Conservation (phyloP, 257 asterid species). For the Rubia yunnanensis region DNA sequence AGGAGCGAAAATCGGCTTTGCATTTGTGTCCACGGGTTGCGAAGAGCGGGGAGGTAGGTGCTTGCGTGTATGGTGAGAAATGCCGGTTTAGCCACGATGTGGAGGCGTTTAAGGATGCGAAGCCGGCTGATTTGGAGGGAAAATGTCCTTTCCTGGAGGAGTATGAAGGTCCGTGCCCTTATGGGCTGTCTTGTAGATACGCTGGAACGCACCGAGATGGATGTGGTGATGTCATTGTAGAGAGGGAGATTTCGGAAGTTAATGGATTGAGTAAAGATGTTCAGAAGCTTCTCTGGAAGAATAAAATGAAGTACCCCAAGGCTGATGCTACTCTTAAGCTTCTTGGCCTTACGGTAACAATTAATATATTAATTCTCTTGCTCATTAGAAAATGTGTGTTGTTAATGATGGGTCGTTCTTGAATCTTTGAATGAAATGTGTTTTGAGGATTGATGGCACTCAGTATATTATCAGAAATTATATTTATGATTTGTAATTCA, state of each 20-base stretch:
- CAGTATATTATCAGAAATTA: too few species aligned
- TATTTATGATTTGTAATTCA: background rate
- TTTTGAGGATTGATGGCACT: background rate
- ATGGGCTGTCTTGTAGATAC: constrained; percentile 80
- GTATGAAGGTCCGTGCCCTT: constrained; percentile 62
- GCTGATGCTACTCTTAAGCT: constrained; percentile 65
- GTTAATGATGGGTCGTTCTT: background rate
- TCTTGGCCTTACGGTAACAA: constrained; percentile 65
- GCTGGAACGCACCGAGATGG: constrained; percentile 55
- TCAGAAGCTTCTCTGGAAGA: constrained; percentile 95
- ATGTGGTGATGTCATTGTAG: constrained; percentile 10
- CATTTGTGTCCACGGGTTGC: constrained; percentile 84
- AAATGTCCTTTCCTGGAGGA: constrained; percentile 55
- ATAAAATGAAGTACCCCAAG: constrained; percentile 72
- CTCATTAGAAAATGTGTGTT: background rate
- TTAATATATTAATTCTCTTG: background rate
- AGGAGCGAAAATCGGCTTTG: constrained; percentile 66
- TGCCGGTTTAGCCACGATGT: constrained; percentile 94
- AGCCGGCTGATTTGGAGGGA: constrained; percentile 86
- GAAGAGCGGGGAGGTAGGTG: constrained; percentile 50
- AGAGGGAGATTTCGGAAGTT: constrained; percentile 36
- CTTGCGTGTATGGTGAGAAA: constrained; percentile 55
- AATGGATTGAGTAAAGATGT: constrained; percentile 68
- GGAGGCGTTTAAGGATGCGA: constrained; percentile 72
- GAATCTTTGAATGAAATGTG: background rate